phyloP scores from a whole-genome alignment of 768 basidiomycete genomes.

The Podaxis sp. region DNA sequence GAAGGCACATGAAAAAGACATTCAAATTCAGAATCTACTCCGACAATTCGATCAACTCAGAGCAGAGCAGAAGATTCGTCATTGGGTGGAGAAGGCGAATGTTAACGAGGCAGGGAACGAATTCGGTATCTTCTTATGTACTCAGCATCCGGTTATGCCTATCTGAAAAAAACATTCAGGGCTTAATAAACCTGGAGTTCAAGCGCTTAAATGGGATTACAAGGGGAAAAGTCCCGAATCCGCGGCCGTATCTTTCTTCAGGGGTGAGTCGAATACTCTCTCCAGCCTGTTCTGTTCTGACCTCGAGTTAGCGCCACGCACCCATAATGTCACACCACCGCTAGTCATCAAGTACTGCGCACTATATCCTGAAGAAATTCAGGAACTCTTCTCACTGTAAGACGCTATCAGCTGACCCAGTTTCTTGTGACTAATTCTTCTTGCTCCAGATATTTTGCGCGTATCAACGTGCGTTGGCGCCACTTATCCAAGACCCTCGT shows the following conservation, averaged over 20 bases:
- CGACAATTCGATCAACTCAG: conserved; percentile 42
- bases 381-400: conserved; percentile 53
- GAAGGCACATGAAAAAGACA: conserved; percentile 43
- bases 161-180: not conserved
- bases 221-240: conserved; percentile 36
- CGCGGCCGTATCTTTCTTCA: conserved; percentile 35
- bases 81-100: conserved; percentile 38
- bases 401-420: conserved; percentile 20
- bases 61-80: conserved; percentile 39
- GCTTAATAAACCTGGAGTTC: conserved; percentile 1
- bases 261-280: conserved; percentile 26
- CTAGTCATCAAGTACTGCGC: conserved; percentile 47
- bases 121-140: conserved; percentile 1
- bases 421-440: conserved; percentile 4
- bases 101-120: conserved; percentile 17
- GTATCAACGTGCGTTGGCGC: conserved; percentile 46
- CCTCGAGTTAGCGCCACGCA: conserved; percentile 14
- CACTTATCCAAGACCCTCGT: not conserved
- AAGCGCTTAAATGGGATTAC: conserved; percentile 23
- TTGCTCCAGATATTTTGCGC: conserved; percentile 46
- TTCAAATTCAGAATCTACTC: conserved; percentile 44
- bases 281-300: conserved; percentile 12
- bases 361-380: conserved; percentile 51
- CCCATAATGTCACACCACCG: conserved; percentile 32
- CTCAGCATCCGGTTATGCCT: not conserved